Percentiles rank a stretch among this genome's conserved stretches.
These are phyloP conservation scores for Penicillium waksmanii DNA, from an alignment of 495 filamentous ascomycete species.

Conservation along the genomic window DNA sequence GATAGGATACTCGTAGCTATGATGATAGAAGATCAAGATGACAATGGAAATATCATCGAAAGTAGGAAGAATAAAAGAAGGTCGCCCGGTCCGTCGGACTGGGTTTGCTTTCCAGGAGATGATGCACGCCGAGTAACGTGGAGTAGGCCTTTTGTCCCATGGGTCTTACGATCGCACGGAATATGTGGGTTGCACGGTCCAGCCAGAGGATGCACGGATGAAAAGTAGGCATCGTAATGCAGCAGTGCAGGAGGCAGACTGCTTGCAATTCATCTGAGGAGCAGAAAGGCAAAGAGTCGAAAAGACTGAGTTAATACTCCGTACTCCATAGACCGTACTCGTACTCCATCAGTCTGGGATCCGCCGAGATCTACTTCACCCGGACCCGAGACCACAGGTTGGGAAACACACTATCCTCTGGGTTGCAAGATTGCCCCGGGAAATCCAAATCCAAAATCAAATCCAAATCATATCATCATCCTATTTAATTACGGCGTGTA, in stretches of 20 bases:
- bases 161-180: slow-evolving; percentile 16
- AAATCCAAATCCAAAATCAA: not conserved
- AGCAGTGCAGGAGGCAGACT: not conserved
- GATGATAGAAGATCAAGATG: not conserved
- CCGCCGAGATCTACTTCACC: slow-evolving; percentile 18
- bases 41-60: not conserved
- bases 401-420: slow-evolving; percentile 7
- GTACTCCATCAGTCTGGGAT: not conserved
- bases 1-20: not conserved
- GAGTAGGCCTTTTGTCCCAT: slow-evolving; percentile 11
- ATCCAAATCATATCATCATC: no score
- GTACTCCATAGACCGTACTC: not conserved
- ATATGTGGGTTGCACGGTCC: slow-evolving; percentile 12
- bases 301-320: no score
- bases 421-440: not conserved
- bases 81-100: slow-evolving; percentile 29
- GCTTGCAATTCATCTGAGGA: not conserved
- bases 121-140: slow-evolving; percentile 20
- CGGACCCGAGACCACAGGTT: slow-evolving; percentile 17
- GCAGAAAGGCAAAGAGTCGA: no score
- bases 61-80: slow-evolving; percentile 14
- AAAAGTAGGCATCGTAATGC: slow-evolving; percentile 4
- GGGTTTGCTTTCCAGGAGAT: slow-evolving; percentile 17
- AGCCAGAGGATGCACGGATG: not conserved
- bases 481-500: no score